Percentiles rank a stretch among this genome's conserved stretches.
Conservation (phyloP, 805 yeast genomes). For the Lipomyces kockii region DNA sequence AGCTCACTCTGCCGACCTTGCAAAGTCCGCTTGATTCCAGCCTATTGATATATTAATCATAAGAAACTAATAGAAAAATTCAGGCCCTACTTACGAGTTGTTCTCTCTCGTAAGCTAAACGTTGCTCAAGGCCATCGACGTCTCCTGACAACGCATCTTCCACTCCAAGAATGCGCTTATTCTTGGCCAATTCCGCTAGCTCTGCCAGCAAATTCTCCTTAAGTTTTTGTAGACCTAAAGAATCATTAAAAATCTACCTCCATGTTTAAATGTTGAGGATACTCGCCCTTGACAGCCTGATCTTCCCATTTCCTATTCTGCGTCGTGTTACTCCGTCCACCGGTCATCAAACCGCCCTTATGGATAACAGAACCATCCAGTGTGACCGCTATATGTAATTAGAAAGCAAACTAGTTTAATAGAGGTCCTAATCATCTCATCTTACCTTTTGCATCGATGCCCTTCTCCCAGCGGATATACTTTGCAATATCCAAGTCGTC, state of each 20-base stretch:
- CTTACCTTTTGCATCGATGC: constrained; percentile 57
- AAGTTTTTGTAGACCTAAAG: constrained; percentile 55
- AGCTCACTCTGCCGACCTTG: constrained; percentile 43
- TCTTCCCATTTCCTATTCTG: constrained; percentile 73
- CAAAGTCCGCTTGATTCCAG: constrained; percentile 30
- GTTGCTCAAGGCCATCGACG: constrained; percentile 52
- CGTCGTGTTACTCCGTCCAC: constrained; percentile 66
- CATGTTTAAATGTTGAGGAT: too few species aligned
- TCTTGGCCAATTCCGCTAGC: constrained; percentile 52
- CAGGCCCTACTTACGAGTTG: constrained; percentile 38
- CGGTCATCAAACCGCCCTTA: constrained; percentile 89
- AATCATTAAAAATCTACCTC: constrained; percentile 30
- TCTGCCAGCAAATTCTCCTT: constrained; percentile 59
- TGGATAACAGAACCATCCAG: constrained; percentile 84
- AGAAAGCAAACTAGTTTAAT: background rate
- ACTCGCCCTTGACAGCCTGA: constrained; percentile 33
- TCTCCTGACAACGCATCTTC: constrained; percentile 65
- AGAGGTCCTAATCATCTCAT: background rate
- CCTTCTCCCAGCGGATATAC: constrained; percentile 67
- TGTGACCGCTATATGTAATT: constrained; percentile 56
- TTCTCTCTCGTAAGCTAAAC: constrained; percentile 43
- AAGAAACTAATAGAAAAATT: background rate
- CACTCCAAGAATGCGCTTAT: constrained; percentile 58
- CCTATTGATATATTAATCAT: constrained; percentile 10
- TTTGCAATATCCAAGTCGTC: constrained; percentile 73